Base-by-base conservation (phyloP, 2,329 filamentous ascomycete species). In the Boeremia lycopersici region DNA sequence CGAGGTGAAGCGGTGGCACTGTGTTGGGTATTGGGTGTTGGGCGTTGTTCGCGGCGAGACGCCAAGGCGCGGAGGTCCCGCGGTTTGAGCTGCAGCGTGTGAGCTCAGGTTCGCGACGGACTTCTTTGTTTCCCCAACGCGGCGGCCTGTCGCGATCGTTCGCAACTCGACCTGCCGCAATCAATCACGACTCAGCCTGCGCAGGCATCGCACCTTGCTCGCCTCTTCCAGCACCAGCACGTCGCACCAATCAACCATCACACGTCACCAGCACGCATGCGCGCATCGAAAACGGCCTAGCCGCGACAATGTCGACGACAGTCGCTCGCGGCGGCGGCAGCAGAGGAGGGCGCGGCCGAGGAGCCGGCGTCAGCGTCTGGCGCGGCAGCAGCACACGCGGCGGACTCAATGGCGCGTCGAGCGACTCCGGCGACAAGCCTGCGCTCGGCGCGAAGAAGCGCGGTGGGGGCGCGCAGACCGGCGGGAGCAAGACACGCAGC, bases 241-340 rank as follows among this genome's bases (percentile, higher is more conserved):
- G 17, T 11, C 15, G 30, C 19, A 45, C 9, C 29, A 29, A 49
- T 35, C 31, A 19, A 23, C 6, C 31, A 26, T 13, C 40, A 23
- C 30, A 10, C 46, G 29, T 25, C 26, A 45, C 42, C 3, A 38
- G 41, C 45, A 53, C 59, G 53, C 56, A 60, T 62, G 54, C 41
- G 47, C 48, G 48, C 50, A 33, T 44, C 50, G 53, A 36, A 36
- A 25, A 48, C 31, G 48, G 13, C 50, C 41, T 52, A 58, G 56
- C 36, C 64, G 65, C 65, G 60, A 68, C 59, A 25, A 72, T 71
- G 69, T 64, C 67, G 58, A 56, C 67, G 58, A 56, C 61, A 52
- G 61, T 55, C 30, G 65, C 61, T 49, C 67, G 68, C 41, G 65
- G 63, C 50, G 59, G 58, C 53, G 58, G 58, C 28, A 54, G 53